Evolutionary conservation across 2,329 filamentous ascomycete species (phyloP), one percentile per base, ranked within the genome.

Genomic region (Penicillium sp.): DNA sequence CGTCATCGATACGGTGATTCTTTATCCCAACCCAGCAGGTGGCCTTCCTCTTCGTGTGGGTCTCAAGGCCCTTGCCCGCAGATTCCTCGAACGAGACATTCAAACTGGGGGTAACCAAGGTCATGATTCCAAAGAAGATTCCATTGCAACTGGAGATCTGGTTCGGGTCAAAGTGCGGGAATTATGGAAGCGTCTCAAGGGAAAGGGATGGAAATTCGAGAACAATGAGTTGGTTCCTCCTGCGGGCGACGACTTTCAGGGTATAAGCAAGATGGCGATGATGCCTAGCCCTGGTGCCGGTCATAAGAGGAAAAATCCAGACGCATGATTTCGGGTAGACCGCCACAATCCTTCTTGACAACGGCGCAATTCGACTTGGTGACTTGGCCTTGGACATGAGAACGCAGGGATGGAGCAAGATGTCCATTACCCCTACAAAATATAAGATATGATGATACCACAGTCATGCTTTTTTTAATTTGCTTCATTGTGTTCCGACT

Each of bases 81-180:
- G 76, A n/a, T 79, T 89, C 56, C 81, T 99, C 6, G 82, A 87
- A 52, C 81, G 87, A 23, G 83, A 87, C 49, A 97, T 99, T 33
- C 94, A 99, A 73, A 85, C 85, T 31, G 88, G 87, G 39, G 76
- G 77, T 55, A 60, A 74, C 16, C 64, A 73, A 18, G 94, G 94
- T 0, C 94, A 99, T 72, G 94, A 99, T 75, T 96, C 91, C 23
- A 88, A 88, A 23, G 94, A 99, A 71, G 94, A 99, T 69, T 91
- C 94, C 0, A 83, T 88, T 43, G 90, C 92, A 0, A 93, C 95
- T 0, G 94, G 93, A 0, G 92, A 97, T 56, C 73, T 99, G 48
- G 90, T 96, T 0, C 79, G 89, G 43, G 80, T 86, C 46, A 90
- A 87, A 71, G 81, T 95, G 5, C 81, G 79, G 48, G 81, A 88